These are phyloP conservation scores for Lenwebbia sp. DNA, from an alignment of 345 rosid genomes.

Conservation along the genomic window DNA sequence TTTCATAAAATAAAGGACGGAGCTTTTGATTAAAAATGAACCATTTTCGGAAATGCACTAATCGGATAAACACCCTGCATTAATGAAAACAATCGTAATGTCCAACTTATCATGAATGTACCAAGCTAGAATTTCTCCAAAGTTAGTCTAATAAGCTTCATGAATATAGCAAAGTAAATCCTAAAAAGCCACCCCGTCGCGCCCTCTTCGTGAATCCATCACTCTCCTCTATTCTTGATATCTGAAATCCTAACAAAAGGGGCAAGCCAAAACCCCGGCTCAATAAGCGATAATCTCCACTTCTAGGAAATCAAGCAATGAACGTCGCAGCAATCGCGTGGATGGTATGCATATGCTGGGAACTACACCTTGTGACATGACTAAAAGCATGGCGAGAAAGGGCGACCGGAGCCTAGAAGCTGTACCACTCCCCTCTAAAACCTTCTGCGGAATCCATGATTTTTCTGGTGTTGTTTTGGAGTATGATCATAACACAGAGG, in stretches of 20 bases:
- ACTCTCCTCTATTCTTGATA: not conserved
- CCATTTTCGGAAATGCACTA: not conserved
- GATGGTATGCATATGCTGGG: not conserved
- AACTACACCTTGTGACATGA: not conserved
- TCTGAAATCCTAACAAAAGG: not conserved
- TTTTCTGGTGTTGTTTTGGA: not conserved
- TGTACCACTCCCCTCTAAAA: not conserved
- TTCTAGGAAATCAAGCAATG: not conserved
- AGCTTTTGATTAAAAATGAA: not conserved
- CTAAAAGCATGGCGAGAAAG: not conserved
- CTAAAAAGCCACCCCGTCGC: not conserved
- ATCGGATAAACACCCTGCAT: not conserved
- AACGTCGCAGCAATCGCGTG: not conserved
- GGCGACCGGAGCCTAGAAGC: not conserved
- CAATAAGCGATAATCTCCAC: not conserved
- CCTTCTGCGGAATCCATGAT: not conserved
- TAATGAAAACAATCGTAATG: not conserved
- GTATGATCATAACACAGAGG: not conserved
- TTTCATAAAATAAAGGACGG: not conserved
- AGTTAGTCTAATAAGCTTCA: not conserved
- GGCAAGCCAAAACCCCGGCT: not conserved
- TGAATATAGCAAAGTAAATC: not conserved
- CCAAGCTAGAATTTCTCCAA: not conserved
- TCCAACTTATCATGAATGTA: not conserved
- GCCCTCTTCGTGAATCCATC: not conserved